These are phyloP conservation scores for Catharanthus roseus DNA, from an alignment of 257 asterid genomes.

Conservation along the genomic window DNA sequence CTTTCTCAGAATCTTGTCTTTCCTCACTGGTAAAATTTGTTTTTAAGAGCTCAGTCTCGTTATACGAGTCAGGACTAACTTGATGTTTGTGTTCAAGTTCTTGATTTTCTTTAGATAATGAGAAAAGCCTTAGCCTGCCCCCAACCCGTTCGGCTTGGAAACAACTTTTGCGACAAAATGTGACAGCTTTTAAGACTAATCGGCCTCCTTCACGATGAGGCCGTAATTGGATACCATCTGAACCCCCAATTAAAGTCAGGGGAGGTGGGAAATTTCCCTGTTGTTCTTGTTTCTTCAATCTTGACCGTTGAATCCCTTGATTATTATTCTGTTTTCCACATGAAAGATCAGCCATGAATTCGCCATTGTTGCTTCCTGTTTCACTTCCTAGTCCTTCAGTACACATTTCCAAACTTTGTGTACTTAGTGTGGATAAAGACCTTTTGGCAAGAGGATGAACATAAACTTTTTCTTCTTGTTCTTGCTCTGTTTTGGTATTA, in stretches of 20 bases:
- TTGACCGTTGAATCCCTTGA: conserved; percentile 11
- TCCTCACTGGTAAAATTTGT: too few species aligned
- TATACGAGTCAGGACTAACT: too few species aligned
- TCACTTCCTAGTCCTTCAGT: conserved; percentile 81
- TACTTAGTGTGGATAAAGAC: conserved; percentile 33
- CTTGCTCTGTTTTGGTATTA: too few species aligned
- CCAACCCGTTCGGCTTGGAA: conserved; percentile 54
- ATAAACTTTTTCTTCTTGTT: conserved; percentile 24
- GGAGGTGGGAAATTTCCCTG: conserved; percentile 60
- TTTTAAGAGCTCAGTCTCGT: too few species aligned
- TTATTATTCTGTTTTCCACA: conserved; percentile 14
- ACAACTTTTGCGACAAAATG: conserved; percentile 15
- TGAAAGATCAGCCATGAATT: conserved; percentile 24
- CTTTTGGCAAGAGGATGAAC: conserved; percentile 48
- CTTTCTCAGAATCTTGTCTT: background rate
- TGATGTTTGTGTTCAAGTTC: conserved; percentile 3
- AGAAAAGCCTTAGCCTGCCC: conserved; percentile 66
- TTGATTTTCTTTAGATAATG: conserved; percentile 17
- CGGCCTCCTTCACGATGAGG: conserved; percentile 73
- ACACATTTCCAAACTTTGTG: conserved; percentile 72
- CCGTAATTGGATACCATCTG: conserved; percentile 39
- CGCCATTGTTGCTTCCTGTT: conserved; percentile 48
- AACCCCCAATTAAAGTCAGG: conserved; percentile 49
- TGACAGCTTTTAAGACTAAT: conserved; percentile 53
- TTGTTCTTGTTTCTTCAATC: conserved; percentile 23